Conservation (phyloP, 768 basidiomycete genomes). For the Lenzites betulinus region DNA sequence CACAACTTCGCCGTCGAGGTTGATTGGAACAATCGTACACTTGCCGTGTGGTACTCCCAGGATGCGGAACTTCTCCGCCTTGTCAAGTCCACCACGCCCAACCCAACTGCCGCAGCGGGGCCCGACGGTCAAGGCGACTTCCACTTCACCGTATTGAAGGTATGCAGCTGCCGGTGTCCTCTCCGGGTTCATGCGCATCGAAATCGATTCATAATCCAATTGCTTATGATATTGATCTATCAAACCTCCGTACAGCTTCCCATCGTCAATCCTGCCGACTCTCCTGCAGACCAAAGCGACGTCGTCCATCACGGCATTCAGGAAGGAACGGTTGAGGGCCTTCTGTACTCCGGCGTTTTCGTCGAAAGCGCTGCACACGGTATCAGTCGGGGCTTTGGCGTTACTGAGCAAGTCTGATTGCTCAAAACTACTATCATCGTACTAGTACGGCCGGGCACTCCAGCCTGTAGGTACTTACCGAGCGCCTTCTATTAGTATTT, state of each 20-base stretch:
- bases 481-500: too few species aligned
- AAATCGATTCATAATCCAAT: too few species aligned
- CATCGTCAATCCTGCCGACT: constrained; percentile 48
- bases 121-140: constrained; percentile 57
- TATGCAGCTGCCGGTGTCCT: constrained; percentile 26
- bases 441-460: too few species aligned
- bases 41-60: constrained; percentile 53
- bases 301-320: constrained; percentile 62
- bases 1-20: constrained; percentile 64
- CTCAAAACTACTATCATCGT: too few species aligned
- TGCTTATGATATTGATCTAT: neutral
- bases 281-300: constrained; percentile 49
- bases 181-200: too few species aligned
- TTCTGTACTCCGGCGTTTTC: constrained; percentile 61
- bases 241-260: constrained; percentile 47
- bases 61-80: constrained; percentile 40
- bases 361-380: constrained; percentile 45
- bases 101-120: constrained; percentile 43
- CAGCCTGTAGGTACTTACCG: too few species aligned
- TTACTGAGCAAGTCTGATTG: neutral
- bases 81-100: constrained; percentile 46
- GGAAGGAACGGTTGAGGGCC: constrained; percentile 54
- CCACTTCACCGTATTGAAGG: constrained; percentile 64
- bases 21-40: constrained; percentile 53
- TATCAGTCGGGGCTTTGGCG: constrained; percentile 36